Conservation (phyloP, 768 basidiomycete species). For the Leccinum boreale region DNA sequence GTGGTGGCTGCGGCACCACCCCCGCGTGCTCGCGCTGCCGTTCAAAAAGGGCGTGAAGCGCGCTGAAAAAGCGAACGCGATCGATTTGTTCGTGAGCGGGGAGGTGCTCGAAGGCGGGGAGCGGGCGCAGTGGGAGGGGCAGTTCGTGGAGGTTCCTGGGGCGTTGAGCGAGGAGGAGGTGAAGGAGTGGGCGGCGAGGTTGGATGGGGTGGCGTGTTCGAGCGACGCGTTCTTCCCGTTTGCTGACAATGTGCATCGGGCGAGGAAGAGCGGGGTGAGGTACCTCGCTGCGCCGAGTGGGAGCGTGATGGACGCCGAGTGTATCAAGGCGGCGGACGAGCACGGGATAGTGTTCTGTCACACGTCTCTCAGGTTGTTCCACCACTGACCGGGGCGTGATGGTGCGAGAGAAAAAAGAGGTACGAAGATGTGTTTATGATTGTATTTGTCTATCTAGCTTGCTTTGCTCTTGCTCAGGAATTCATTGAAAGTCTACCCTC, state of each 20-base stretch:
- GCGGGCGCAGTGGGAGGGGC: constrained; percentile 83
- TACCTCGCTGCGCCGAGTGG: constrained; percentile 92
- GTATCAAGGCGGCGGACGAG: constrained; percentile 96
- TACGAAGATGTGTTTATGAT: not conserved
- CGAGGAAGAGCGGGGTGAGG: constrained; percentile 84
- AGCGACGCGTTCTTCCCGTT: constrained; percentile 99
- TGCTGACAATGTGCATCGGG: constrained; percentile 95
- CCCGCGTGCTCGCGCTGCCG: constrained; percentile 84
- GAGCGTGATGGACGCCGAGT: constrained; percentile 96
- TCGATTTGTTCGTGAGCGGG: constrained; percentile 92
- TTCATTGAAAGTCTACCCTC: not conserved
- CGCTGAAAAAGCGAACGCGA: constrained; percentile 97
- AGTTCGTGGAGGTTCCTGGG: constrained; percentile 73
- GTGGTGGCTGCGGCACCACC: constrained; percentile 99
- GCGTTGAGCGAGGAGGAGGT: constrained; percentile 69
- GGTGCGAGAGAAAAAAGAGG: not conserved
- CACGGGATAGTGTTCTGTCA: constrained; percentile 89
- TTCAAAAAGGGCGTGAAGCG: constrained; percentile 98
- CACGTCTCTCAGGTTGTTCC: constrained; percentile 85
- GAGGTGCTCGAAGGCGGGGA: constrained; percentile 88
- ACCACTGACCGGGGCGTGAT: constrained; percentile 50
- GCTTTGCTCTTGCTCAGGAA: not conserved
- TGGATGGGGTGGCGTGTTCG: constrained; percentile 88
- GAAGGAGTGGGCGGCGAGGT: constrained; percentile 64
- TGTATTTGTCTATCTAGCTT: not conserved